These are phyloP conservation scores for Salix viminalis DNA, from an alignment of 345 rosid genomes.

Conservation along the genomic window DNA sequence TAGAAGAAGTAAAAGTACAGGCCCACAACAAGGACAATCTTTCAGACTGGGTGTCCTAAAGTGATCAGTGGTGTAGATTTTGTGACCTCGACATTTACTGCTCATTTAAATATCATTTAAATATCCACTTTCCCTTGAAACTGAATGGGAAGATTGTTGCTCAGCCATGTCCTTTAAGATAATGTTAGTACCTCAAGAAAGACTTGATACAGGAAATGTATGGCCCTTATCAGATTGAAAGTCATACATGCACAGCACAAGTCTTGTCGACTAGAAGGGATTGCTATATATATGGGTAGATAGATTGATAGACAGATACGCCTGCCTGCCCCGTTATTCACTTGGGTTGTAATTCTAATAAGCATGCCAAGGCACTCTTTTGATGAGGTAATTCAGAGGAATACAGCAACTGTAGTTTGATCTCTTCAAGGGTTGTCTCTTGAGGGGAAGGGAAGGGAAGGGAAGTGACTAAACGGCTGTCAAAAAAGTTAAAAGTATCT, in stretches of 20 bases:
- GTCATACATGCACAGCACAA: background rate
- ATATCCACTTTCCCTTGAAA: conserved; percentile 4
- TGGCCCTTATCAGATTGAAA: background rate
- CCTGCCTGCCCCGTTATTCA: background rate
- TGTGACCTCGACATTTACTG: conserved; percentile 1
- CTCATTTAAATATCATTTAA: background rate
- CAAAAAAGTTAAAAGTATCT: conserved; percentile 29
- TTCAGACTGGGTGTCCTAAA: conserved; percentile 9
- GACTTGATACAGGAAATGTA: background rate
- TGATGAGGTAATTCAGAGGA: conserved; percentile 4
- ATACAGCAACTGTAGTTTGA: background rate
- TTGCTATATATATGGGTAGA: background rate
- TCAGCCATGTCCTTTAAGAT: conserved; percentile 18
- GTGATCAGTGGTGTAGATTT: conserved; percentile 1
- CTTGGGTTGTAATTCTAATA: background rate
- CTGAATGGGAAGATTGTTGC: conserved; percentile 13
- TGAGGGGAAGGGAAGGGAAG: background rate
- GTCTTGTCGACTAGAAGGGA: background rate
- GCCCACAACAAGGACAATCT: conserved; percentile 21
- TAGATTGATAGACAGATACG: background rate
- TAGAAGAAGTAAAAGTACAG: conserved; percentile 13
- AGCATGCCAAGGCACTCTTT: background rate
- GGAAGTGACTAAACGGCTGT: conserved; percentile 11
- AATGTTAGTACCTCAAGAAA: conserved; percentile 8
- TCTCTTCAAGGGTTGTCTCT: conserved; percentile 4